Percentiles rank a stretch among this genome's conserved stretches.
Evolutionary conservation across 2,329 filamentous ascomycete species (phyloP).

Genomic region (Sarocladium strictum): DNA sequence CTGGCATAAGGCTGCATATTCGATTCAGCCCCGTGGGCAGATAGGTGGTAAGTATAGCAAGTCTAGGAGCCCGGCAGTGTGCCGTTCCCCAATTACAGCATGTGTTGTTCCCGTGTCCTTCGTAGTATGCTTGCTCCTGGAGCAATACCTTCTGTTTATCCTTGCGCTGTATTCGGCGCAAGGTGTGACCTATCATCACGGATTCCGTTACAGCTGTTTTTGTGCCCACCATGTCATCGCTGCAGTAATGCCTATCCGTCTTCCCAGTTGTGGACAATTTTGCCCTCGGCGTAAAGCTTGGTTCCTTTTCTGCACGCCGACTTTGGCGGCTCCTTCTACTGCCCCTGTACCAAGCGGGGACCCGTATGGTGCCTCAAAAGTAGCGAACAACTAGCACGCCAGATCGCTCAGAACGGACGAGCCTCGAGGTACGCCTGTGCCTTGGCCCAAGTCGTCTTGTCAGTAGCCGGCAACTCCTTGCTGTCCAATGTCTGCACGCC

Average conservation of each 20-base stretch:
- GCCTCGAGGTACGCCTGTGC: slow-evolving; percentile 47
- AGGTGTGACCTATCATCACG: not conserved
- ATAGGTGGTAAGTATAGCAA: not conserved
- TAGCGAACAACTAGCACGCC: not conserved
- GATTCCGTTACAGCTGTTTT: not conserved
- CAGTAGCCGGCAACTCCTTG: slow-evolving; percentile 38
- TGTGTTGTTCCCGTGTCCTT: not conserved
- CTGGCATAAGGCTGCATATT: not conserved
- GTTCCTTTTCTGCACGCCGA: not conserved
- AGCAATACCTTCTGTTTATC: not conserved
- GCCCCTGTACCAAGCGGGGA: not conserved
- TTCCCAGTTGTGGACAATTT: not conserved
- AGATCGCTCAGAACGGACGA: slow-evolving; percentile 29
- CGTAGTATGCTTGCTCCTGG: not conserved
- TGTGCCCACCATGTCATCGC: not conserved
- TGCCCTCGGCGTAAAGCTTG: not conserved
- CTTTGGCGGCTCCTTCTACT: not conserved
- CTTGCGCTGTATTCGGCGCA: not conserved
- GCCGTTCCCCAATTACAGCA: not conserved
- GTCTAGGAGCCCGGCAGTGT: not conserved
- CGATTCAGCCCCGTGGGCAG: not conserved
- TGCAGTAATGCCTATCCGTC: not conserved
- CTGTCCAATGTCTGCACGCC: slow-evolving; percentile 49
- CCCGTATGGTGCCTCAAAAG: not conserved
- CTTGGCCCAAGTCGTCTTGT: slow-evolving; percentile 48